Percentiles rank a stretch among this genome's conserved stretches.
phyloP scores from a whole-genome alignment of 2,329 filamentous ascomycete species.

The Nothophaeocryptopus gaeumannii region DNA sequence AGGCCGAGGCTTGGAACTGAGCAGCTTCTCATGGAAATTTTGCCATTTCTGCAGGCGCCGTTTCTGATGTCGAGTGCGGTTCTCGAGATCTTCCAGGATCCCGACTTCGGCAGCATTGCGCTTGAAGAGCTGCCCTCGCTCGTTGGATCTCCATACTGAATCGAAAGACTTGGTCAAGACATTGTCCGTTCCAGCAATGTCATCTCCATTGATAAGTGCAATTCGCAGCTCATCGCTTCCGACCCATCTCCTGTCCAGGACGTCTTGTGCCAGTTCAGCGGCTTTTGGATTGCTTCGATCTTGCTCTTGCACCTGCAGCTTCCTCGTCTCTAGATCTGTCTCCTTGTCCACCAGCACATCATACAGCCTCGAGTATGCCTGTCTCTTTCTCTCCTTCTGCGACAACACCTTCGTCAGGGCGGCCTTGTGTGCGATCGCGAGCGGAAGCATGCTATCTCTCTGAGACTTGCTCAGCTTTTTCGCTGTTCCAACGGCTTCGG shows the following conservation, averaged over 20 bases:
- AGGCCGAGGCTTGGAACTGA: slow-evolving; percentile 16
- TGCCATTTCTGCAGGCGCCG: slow-evolving; percentile 71
- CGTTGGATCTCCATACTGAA: slow-evolving; percentile 66
- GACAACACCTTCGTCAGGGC: slow-evolving; percentile 61
- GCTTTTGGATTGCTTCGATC: slow-evolving; percentile 23
- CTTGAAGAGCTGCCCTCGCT: slow-evolving; percentile 38
- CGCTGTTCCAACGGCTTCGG: slow-evolving; percentile 51
- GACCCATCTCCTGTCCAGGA: slow-evolving; percentile 71
- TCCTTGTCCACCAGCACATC: slow-evolving; percentile 44
- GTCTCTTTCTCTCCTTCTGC: slow-evolving; percentile 58
- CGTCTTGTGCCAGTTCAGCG: slow-evolving; percentile 49
- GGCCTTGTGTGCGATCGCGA: slow-evolving; percentile 71
- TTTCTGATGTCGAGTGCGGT: slow-evolving; percentile 64
- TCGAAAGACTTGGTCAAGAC: slow-evolving; percentile 65
- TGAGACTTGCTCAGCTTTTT: slow-evolving; percentile 31
- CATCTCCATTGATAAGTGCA: slow-evolving; percentile 65
- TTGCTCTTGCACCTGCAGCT: slow-evolving; percentile 33
- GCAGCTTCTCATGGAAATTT: slow-evolving; percentile 53
- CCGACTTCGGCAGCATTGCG: slow-evolving; percentile 51
- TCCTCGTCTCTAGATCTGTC: slow-evolving; percentile 54
- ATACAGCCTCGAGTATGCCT: slow-evolving; percentile 62
- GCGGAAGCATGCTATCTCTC: slow-evolving; percentile 52
- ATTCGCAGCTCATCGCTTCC: slow-evolving; percentile 74
- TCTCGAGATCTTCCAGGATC: slow-evolving; percentile 68
- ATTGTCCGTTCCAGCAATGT: slow-evolving; percentile 54